Evolutionary conservation across 768 basidiomycete genomes (phyloP).

Genomic region (Strobilomyces echinocephalus): DNA sequence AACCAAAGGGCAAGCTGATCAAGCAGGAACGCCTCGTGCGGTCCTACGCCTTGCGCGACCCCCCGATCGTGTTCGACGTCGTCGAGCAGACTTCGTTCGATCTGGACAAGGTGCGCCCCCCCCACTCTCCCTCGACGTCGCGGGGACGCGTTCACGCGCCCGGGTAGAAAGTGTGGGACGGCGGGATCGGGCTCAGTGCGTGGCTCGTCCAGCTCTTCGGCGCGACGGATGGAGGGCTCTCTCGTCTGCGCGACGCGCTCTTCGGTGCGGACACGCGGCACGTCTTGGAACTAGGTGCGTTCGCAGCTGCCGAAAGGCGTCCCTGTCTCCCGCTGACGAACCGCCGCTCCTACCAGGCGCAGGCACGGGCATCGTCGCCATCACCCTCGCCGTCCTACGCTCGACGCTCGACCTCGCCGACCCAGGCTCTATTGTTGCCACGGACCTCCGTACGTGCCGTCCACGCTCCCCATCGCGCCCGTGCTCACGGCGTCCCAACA

Average conservation of each 20-base stretch:
- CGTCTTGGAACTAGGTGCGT: slow-evolving; percentile 68
- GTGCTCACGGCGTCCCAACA: slow-evolving; percentile 27
- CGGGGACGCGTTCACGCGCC: too few relatives aligned
- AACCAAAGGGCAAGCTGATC: neutral
- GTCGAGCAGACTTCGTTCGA: slow-evolving; percentile 86
- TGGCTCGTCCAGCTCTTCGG: slow-evolving; percentile 54
- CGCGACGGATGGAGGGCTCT: slow-evolving; percentile 1
- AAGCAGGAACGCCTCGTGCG: slow-evolving; percentile 68
- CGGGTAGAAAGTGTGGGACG: slow-evolving; percentile 94
- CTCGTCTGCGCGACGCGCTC: slow-evolving; percentile 32
- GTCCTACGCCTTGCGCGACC: slow-evolving; percentile 13
- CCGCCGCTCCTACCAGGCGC: slow-evolving; percentile 47
- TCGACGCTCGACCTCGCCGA: slow-evolving; percentile 28
- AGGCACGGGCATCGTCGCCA: slow-evolving; percentile 79
- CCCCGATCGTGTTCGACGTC: slow-evolving; percentile 40
- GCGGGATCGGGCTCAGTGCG: slow-evolving; percentile 78
- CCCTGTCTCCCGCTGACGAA: neutral
- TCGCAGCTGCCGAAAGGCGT: neutral
- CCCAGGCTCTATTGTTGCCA: slow-evolving; percentile 46
- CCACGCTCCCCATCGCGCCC: neutral
- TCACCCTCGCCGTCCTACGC: slow-evolving; percentile 57
- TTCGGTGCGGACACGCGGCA: slow-evolving; percentile 37
- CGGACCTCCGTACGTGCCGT: slow-evolving; percentile 62
- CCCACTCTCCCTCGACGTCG: too few relatives aligned
- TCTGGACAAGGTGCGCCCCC: slow-evolving; percentile 76